Percentiles rank a stretch among this genome's conserved stretches.
These are phyloP conservation scores for Clonostachys rosea DNA, from an alignment of 2,329 filamentous ascomycete genomes.

Conservation along the genomic window DNA sequence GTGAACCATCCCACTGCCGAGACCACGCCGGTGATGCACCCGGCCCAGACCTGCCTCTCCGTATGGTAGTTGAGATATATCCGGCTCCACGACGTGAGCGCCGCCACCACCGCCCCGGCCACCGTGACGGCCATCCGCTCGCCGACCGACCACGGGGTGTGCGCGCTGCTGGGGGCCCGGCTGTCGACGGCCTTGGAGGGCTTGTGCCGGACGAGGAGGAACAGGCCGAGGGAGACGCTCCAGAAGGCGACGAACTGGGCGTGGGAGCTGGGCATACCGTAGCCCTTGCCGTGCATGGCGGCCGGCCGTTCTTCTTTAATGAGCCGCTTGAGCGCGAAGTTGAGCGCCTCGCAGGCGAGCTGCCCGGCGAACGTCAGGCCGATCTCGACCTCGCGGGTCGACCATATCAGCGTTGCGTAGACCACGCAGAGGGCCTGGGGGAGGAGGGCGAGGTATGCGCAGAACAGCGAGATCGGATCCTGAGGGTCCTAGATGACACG, in stretches of 20 bases:
- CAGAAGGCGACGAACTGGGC: slow-evolving; percentile 95
- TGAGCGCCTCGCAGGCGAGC: slow-evolving; percentile 84
- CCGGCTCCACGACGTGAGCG: slow-evolving; percentile 72
- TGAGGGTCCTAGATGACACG: slow-evolving; percentile 58
- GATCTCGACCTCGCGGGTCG: slow-evolving; percentile 86
- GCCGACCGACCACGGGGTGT: slow-evolving; percentile 49
- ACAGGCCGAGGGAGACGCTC: slow-evolving; percentile 76
- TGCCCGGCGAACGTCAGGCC: slow-evolving; percentile 88
- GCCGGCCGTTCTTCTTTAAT: slow-evolving; percentile 89
- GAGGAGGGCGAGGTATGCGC: slow-evolving; percentile 89
- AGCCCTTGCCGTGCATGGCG: slow-evolving; percentile 85
- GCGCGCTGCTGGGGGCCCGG: slow-evolving; percentile 1
- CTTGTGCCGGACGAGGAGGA: slow-evolving; percentile 76
- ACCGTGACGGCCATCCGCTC: slow-evolving; percentile 54
- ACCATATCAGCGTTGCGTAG: slow-evolving; percentile 87
- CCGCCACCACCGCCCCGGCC: slow-evolving; percentile 57
- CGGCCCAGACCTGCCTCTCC: slow-evolving; percentile 78
- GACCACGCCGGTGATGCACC: slow-evolving; percentile 62
- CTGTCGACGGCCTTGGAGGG: slow-evolving; percentile 34
- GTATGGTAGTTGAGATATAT: slow-evolving; percentile 95
- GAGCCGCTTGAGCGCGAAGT: slow-evolving; percentile 82
- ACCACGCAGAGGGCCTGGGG: slow-evolving; percentile 88
- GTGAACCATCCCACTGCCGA: slow-evolving; percentile 78
- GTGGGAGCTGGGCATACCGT: slow-evolving; percentile 94
- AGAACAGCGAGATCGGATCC: slow-evolving; percentile 79